Base-by-base conservation (phyloP, 306 rosid species). In the Mimosa pudica region DNA sequence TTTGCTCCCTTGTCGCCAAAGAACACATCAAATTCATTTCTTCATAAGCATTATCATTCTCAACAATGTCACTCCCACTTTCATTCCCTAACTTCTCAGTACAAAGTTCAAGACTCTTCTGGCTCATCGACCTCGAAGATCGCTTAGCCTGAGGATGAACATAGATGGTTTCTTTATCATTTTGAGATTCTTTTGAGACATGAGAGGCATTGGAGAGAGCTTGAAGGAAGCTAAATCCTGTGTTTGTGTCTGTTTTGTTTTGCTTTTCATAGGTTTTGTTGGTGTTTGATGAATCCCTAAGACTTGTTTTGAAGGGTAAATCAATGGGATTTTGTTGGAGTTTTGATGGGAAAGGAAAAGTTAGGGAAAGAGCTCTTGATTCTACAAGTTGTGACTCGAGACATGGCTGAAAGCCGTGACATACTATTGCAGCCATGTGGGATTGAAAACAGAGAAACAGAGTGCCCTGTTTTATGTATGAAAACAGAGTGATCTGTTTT, bases 21-120 rank as follows among this genome's bases (percentile, higher is more conserved):
- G 74, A 45, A 52, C 80, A 75, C 11, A 79, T 12, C 20, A 88
- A 77, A 77, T 88, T 84, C 73, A 88, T 78, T 80, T 17, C 77
- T 81, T 11, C 78, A 11, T 42, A 9, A 1, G 5, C 54, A 68
- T 42, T 24, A 58, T 47, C 12, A 58, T 47, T 83, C 42, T 88
- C 96, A 9, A 55, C 66, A 13, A 92, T 82, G 75, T 89, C 90
- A 51, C 85, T 80, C 33, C 99, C 99, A 0, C 96, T 95, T 74
- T 95, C 99, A 8, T 90, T 92, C 11, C 99, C 99, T 51, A 95
- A 75, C 36, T 91, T 90, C 74, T 95, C 99, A 4, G 99, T 95
- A 79, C 99, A 95, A 18, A 95, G 74, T 41, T 87, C 82, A 80
- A 95, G 80, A 85, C 98, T 93, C 69, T 82, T 88, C 20, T 88